Percentiles rank a stretch among this genome's conserved stretches.
phyloP scores from a whole-genome alignment of 192 early-diverging fungal species.

The Coemansia sp. region DNA sequence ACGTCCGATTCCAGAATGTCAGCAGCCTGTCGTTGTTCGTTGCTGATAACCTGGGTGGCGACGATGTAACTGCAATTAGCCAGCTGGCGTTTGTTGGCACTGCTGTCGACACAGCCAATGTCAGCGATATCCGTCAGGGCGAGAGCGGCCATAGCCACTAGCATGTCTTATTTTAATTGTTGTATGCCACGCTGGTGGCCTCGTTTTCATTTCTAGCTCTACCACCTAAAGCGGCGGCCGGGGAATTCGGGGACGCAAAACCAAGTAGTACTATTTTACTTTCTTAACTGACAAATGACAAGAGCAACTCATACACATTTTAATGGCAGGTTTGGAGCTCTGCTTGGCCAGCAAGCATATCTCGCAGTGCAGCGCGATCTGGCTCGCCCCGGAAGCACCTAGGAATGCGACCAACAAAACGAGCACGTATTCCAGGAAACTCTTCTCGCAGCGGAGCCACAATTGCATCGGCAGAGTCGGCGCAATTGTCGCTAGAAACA shows the following conservation, averaged over 20 bases:
- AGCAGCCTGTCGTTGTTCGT: conserved; percentile 77
- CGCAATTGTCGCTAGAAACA: conserved; percentile 1
- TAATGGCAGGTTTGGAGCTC: background rate
- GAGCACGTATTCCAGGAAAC: conserved; percentile 25
- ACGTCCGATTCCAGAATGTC: conserved; percentile 92
- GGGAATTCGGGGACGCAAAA: too few relatives aligned
- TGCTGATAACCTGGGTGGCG: conserved; percentile 78
- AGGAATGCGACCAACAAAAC: conserved; percentile 18
- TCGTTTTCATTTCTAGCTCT: background rate
- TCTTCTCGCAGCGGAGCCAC: conserved; percentile 6
- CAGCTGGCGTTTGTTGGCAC: conserved; percentile 78
- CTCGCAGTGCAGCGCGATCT: conserved; percentile 11
- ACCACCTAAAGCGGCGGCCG: too few relatives aligned
- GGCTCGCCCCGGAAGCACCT: conserved; percentile 21
- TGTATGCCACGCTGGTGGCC: background rate
- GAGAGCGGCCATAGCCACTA: conserved; percentile 20
- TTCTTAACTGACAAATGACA: too few relatives aligned
- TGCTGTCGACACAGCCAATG: conserved; percentile 57
- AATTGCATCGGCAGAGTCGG: background rate
- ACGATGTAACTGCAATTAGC: conserved; percentile 77
- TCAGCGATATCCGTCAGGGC: conserved; percentile 47
- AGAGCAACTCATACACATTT: too few relatives aligned
- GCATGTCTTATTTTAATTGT: background rate
- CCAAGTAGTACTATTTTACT: too few relatives aligned
- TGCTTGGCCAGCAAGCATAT: conserved; percentile 4